These are phyloP conservation scores for Patellifolia procumbens DNA, from an alignment of 179 eudicot species.

Conservation along the genomic window DNA sequence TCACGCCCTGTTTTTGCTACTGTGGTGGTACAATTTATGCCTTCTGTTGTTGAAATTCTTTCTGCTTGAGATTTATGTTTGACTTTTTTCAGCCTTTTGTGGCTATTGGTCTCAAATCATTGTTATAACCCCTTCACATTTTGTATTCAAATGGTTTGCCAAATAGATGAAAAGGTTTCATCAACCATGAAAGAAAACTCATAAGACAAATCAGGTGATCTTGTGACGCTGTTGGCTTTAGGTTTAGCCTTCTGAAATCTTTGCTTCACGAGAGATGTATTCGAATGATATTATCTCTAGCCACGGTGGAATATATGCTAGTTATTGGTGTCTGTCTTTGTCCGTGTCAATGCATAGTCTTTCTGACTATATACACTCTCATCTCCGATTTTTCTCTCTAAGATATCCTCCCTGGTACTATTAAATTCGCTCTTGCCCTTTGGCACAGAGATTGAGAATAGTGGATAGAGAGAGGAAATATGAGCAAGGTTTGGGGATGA, in stretches of 20 bases:
- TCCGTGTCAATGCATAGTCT: background rate
- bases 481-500: background rate
- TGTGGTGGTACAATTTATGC: constrained; percentile 65
- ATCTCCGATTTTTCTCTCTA: background rate
- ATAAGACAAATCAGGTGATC: background rate
- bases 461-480: too few species aligned
- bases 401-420: background rate
- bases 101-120: background rate
- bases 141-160: background rate
- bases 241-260: background rate
- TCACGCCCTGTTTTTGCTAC: constrained; percentile 83
- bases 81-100: background rate
- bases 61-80: constrained; percentile 9
- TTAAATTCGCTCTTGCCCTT: too few species aligned
- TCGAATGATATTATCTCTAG: background rate
- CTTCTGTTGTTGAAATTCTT: constrained; percentile 3
- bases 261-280: background rate
- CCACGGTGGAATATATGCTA: background rate
- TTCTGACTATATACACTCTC: background rate
- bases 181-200: background rate
- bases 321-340: background rate
- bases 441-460: too few species aligned
- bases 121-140: background rate
- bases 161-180: background rate
- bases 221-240: background rate